Evolutionary conservation across 495 filamentous ascomycete genomes (phyloP), one percentile per base, ranked within the genome.

Genomic region (Cercophora sp.): DNA sequence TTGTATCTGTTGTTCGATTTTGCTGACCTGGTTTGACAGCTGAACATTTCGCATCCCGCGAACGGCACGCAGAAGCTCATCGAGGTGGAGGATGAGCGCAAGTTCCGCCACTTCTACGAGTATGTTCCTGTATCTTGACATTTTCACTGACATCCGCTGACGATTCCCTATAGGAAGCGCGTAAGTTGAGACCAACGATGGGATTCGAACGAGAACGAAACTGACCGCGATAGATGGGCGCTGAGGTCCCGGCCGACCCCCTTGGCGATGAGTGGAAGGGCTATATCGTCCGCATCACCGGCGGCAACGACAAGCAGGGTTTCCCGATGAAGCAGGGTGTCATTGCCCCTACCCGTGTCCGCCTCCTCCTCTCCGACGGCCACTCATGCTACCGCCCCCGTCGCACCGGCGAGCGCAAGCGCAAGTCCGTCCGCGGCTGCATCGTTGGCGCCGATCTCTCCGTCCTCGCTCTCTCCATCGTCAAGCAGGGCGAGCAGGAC

Each of bases 271-370:
- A 98, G 78, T 98, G 92, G 87, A 94, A 93, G 81, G 93, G 93
- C 73, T 98, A 97, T 79, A 84, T 94, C 77, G 86, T 91, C 84
- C 87, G 85, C 71, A 96, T 98, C 78, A 98, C 93, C 67, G 93
- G 93, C 71, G 93, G 94, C 73, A 98, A 98, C 86, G 93, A 98
- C 87, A 98, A 98, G 88, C 93, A 98, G 80, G 93, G 93, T 79
- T 98, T 98, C 82, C 93, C 93, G 57, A 98, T 98, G 93, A 97
- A 97, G 87, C 93, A 98, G 85, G 93, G 93, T 77, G 90, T 93
- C 66, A 87, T 98, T 85, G 90, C 95, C 68, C 93, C 93, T 57
- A 96, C 89, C 72, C 91, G 93, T 88, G 94, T 96, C 75, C 85
- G 87, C 62, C 87, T 98, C 56, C 84, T 98, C 61, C 86, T 98